Conservation (phyloP, 768 basidiomycete genomes). For the Boletales sp. region DNA sequence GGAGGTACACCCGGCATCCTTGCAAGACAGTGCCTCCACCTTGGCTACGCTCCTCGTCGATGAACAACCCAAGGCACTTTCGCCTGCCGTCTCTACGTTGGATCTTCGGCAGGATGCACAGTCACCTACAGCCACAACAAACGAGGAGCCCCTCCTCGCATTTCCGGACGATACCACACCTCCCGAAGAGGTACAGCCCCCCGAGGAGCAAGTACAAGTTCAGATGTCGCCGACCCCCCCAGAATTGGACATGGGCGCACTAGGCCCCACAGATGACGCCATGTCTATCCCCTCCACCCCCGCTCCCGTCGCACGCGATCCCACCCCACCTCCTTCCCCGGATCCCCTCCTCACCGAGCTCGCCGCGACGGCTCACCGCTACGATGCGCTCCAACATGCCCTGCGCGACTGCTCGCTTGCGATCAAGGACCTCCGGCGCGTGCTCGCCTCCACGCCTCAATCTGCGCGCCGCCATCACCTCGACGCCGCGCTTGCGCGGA, state of each 20-base stretch:
- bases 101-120: conserved; percentile 9
- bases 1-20: not conserved
- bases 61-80: conserved; percentile 9
- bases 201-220: no score
- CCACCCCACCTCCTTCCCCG: not conserved
- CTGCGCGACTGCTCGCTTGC: conserved; percentile 71
- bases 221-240: no score
- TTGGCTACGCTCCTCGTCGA: conserved; percentile 10
- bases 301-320: not conserved
- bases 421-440: conserved; percentile 51
- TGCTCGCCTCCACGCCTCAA: conserved; percentile 10
- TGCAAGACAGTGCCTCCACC: conserved; percentile 4
- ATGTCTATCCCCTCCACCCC: not conserved
- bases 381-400: conserved; percentile 55
- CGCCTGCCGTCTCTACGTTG: conserved; percentile 18
- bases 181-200: not conserved
- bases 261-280: not conserved
- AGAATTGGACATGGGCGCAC: no score
- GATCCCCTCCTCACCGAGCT: conserved; percentile 38
- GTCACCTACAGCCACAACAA: not conserved
- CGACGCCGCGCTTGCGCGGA: conserved; percentile 50
- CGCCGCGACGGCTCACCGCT: conserved; percentile 44
- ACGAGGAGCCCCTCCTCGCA: not conserved
- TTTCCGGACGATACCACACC: not conserved
- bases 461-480: conserved; percentile 30